Evolutionary conservation across 2,329 filamentous ascomycete species (phyloP), one percentile per base, ranked within the genome.

Genomic region (Hypoxylon sp.): DNA sequence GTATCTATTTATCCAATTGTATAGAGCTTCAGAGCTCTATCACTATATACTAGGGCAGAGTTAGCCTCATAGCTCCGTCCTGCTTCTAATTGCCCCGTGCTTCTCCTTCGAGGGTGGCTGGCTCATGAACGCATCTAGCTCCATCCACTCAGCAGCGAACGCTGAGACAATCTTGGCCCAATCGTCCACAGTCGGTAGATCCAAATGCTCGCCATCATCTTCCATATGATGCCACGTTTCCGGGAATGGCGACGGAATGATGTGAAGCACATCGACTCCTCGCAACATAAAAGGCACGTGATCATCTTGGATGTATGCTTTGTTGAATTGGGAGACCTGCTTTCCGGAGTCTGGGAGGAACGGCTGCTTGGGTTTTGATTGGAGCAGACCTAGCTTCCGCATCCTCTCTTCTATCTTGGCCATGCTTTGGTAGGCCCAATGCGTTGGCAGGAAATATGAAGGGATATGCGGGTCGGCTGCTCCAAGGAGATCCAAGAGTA

Each of bases 131-230:
- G 61, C 66, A 56, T 81, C 81, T 68, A 98, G 81, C 72, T 97
- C 95, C 88, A 98, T 89, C 94, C 95, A 98, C 81, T 98, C 95
- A 0, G 92, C 91, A 35, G 90, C 88, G 82, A 98, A 99, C 0
- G 90, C 95, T 0, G 92, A 91, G 6, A 95, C 85, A 54, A 99
- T 90, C 78, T 88, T 90, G 17, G 92, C 89, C 96, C 96, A 99
- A 79, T 99, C 96, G 74, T 92, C 88, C 37, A 95, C 88, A 0
- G 92, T 95, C 7, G 88, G 84, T 72, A 91, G 83, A 79, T 99
- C 94, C 62, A 99, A 82, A 81, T 98, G 92, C 72, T 91, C 90
- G 1, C 89, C 95, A 74, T 97, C 91, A 77, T 99, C 96, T 0
- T 90, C 83, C 75, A 94, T 89, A 1, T 85, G 91, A 81, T 99